phyloP scores from a whole-genome alignment of 2,329 filamentous ascomycete species.

The Penicillium aurantiogriseum region DNA sequence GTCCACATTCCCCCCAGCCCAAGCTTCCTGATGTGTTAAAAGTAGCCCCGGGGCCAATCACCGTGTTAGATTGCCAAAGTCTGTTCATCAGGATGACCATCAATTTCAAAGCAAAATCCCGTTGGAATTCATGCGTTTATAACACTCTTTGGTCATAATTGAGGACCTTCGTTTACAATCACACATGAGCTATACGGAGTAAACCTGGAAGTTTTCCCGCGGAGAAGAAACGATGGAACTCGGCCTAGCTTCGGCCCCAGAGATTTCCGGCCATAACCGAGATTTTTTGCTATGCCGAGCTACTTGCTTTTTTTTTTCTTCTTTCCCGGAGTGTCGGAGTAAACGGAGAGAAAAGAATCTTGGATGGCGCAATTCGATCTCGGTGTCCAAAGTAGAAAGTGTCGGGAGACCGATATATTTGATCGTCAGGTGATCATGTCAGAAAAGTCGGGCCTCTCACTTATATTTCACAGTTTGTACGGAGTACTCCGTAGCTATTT shows the following conservation, averaged over 20 bases:
- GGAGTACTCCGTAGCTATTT: no score
- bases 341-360: not conserved
- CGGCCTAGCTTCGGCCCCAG: constrained; percentile 17
- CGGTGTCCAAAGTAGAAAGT: not conserved
- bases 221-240: constrained; percentile 14
- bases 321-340: constrained; percentile 1
- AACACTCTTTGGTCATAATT: not conserved
- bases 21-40: not conserved
- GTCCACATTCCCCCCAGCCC: constrained; percentile 11
- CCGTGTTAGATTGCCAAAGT: not conserved
- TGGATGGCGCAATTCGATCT: constrained; percentile 2
- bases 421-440: not conserved
- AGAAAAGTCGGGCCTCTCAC: not conserved
- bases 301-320: not conserved
- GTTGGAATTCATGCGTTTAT: not conserved
- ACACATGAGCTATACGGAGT: not conserved
- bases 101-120: constrained; percentile 11
- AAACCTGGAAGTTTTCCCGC: constrained; percentile 13
- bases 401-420: not conserved
- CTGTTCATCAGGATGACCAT: constrained; percentile 6
- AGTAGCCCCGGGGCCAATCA: constrained; percentile 14
- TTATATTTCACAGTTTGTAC: no score
- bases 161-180: not conserved
- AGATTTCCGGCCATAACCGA: constrained; percentile 27
- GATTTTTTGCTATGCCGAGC: constrained; percentile 7